Conservation (phyloP, 805 yeast genomes). For the Pichia membranifaciens region DNA sequence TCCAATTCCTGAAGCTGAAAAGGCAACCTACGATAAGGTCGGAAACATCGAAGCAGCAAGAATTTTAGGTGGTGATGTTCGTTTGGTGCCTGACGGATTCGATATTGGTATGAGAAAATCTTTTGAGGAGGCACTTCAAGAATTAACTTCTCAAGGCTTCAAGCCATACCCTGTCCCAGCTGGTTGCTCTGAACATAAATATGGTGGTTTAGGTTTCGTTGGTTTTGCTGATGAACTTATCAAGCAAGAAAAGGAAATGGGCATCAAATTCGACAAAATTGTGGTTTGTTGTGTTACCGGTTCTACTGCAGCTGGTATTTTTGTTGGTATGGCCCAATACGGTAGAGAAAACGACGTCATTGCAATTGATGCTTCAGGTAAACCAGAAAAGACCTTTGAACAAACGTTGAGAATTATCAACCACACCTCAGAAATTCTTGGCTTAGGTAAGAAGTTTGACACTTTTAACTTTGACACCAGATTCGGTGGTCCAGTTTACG, state of each 20-base stretch:
- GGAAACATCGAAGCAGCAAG: conserved; percentile 34
- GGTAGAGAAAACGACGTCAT: conserved; percentile 31
- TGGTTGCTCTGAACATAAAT: conserved; percentile 33
- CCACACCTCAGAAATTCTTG: conserved; percentile 29
- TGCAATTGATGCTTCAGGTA: conserved; percentile 33
- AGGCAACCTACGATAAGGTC: conserved; percentile 28
- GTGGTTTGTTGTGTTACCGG: conserved; percentile 34
- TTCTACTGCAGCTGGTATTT: conserved; percentile 32
- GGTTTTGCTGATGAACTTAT: conserved; percentile 32
- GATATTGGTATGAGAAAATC: conserved; percentile 34
- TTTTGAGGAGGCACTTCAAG: conserved; percentile 28
- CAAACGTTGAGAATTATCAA: conserved; percentile 32
- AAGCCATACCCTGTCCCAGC: conserved; percentile 36
- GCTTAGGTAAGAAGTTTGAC: conserved; percentile 24
- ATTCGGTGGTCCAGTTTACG: conserved; percentile 32
- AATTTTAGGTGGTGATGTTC: conserved; percentile 34
- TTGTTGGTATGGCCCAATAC: conserved; percentile 32
- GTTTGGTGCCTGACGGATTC: conserved; percentile 31
- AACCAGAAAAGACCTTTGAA: conserved; percentile 31
- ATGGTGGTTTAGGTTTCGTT: conserved; percentile 34
- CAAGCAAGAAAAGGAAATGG: conserved; percentile 31
- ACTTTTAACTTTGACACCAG: conserved; percentile 28
- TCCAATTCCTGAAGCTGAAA: conserved; percentile 30
- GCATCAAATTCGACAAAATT: conserved; percentile 31
- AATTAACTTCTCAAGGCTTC: conserved; percentile 25